phyloP scores from a whole-genome alignment of 768 basidiomycete species.

The Sporobolomyces phaffii region DNA sequence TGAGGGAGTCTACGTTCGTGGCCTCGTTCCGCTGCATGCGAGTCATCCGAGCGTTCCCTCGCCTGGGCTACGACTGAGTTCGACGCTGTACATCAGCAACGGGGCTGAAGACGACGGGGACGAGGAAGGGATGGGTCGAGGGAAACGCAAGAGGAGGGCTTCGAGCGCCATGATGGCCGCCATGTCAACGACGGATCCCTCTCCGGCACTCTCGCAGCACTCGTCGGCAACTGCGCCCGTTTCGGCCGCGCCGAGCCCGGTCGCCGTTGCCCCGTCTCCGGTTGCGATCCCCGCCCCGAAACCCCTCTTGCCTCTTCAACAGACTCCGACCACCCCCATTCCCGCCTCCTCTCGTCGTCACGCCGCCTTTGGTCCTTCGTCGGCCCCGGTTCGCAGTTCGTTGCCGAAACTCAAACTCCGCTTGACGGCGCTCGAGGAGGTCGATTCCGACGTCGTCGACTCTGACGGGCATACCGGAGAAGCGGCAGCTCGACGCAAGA shows the following conservation, averaged over 20 bases:
- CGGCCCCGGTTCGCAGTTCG: conserved; percentile 21
- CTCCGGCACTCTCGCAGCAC: neutral
- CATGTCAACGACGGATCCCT: neutral
- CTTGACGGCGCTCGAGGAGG: conserved; percentile 28
- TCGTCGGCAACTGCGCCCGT: neutral
- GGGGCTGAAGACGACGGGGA: conserved; percentile 29
- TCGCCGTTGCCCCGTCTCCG: neutral
- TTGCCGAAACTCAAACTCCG: conserved; percentile 31
- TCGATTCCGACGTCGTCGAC: conserved; percentile 26
- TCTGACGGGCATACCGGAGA: conserved; percentile 36
- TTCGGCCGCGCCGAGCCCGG: neutral
- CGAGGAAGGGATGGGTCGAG: conserved; percentile 36
- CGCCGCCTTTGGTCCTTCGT: conserved; percentile 9
- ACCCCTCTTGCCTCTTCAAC: neutral
- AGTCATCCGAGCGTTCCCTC: neutral
- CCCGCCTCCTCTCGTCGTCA: conserved; percentile 7
- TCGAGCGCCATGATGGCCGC: conserved; percentile 37
- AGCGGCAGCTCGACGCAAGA: conserved; percentile 22
- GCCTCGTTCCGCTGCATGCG: conserved; percentile 22
- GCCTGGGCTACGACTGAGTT: conserved; percentile 8
- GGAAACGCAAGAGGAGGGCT: conserved; percentile 38
- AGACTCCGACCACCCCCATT: neutral
- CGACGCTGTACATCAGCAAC: conserved; percentile 21
- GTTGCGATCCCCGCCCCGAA: neutral
- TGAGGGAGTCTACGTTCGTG: conserved; percentile 28